phyloP scores from a whole-genome alignment of 208 protist genomes.

The Trypanosomatidae sp. region DNA sequence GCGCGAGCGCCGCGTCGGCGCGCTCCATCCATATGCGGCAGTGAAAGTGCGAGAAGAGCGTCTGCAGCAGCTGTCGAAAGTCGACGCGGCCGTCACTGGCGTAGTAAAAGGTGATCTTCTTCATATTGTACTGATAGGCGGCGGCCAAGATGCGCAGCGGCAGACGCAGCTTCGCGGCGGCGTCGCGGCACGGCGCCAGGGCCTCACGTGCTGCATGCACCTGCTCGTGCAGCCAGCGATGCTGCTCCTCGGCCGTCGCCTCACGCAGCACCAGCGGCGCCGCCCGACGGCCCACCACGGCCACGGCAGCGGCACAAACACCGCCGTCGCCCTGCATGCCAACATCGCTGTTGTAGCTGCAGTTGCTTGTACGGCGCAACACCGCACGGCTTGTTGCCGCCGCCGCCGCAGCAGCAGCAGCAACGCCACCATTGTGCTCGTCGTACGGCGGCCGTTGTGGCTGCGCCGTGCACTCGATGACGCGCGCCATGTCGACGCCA shows the following conservation, averaged over 20 bases:
- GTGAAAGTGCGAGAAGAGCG: conserved; percentile 57
- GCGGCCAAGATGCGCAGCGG: conserved; percentile 45
- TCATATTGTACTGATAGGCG: conserved; percentile 80
- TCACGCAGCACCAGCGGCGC: conserved; percentile 19
- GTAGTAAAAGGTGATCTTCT: conserved; percentile 84
- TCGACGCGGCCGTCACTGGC: conserved; percentile 53
- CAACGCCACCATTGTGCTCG: too few relatives aligned
- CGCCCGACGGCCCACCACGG: conserved; percentile 6
- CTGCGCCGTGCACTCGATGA: conserved; percentile 20
- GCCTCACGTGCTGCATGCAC: conserved; percentile 30
- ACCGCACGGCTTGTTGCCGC: too few relatives aligned
- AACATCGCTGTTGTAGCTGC: too few relatives aligned
- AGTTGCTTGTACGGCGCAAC: too few relatives aligned
- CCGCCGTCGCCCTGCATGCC: too few relatives aligned
- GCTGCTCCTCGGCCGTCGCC: conserved; percentile 44
- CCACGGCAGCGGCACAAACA: too few relatives aligned
- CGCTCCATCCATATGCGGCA: conserved; percentile 64
- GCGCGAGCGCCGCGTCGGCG: background rate
- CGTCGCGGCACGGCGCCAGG: conserved; percentile 32
- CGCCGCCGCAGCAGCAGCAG: too few relatives aligned
- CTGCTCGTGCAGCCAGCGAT: conserved; percentile 36
- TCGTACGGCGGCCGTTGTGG: conserved; percentile 2
- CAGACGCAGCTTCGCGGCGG: conserved; percentile 24
- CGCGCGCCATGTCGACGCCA: conserved; percentile 59
- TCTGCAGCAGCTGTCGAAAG: conserved; percentile 63